A percentile compares a stretch with the other conserved stretches of the same genome.
Evolutionary conservation across 306 rosid species (phyloP).

Genomic region (Lathyrus sativus): DNA sequence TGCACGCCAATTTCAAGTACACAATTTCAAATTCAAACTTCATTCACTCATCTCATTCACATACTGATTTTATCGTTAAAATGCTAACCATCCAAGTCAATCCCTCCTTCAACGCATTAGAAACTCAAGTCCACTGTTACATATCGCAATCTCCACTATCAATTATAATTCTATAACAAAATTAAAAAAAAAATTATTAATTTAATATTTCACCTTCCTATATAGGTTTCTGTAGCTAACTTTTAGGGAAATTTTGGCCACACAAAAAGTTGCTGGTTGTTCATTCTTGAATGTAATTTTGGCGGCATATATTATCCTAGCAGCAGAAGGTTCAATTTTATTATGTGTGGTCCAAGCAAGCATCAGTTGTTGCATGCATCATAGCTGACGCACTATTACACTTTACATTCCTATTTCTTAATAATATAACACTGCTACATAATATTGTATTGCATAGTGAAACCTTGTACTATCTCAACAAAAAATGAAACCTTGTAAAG

Average conservation of each 20-base stretch:
- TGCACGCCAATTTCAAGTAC: too few species aligned
- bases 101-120: too few species aligned
- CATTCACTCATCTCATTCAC: too few species aligned
- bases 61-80: too few species aligned
- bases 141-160: too few species aligned
- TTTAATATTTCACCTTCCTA: background rate
- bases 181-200: too few species aligned
- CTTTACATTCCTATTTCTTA: too few species aligned
- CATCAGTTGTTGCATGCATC: slow-evolving; percentile 16
- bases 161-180: too few species aligned
- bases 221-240: background rate
- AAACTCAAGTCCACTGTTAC: too few species aligned
- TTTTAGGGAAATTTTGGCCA: slow-evolving; percentile 28
- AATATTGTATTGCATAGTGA: background rate
- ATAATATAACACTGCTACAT: background rate
- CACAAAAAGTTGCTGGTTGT: slow-evolving; percentile 6
- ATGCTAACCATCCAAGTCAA: too few species aligned
- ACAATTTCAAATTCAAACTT: too few species aligned
- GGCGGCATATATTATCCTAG: slow-evolving; percentile 21
- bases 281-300: slow-evolving; percentile 20
- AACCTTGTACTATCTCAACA: background rate
- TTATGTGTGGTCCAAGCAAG: slow-evolving; percentile 27
- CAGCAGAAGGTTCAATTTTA: slow-evolving; percentile 2
- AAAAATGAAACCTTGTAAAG: background rate
- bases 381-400: slow-evolving; percentile 4